phyloP scores from a whole-genome alignment of 2,329 filamentous ascomycete genomes.

The Ascochyta lentis region DNA sequence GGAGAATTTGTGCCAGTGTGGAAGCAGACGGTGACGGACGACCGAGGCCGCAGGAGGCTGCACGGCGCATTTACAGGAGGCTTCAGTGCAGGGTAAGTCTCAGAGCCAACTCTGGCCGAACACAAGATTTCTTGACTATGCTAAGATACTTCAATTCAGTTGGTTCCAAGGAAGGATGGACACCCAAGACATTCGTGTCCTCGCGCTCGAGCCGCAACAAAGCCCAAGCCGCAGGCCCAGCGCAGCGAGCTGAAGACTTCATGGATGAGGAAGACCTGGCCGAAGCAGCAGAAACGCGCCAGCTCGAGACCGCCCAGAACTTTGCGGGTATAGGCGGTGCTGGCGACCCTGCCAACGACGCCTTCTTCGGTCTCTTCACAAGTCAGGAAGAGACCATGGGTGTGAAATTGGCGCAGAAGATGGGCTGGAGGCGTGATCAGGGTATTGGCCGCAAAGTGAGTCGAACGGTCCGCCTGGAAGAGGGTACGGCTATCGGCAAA shows the following conservation, averaged over 20 bases:
- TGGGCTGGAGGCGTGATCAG: slow-evolving; percentile 96
- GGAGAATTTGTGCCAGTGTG: slow-evolving; percentile 93
- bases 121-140: slow-evolving; percentile 46
- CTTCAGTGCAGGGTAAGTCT: slow-evolving; percentile 87
- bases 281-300: slow-evolving; percentile 79
- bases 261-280: slow-evolving; percentile 98
- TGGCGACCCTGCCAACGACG: slow-evolving; percentile 57
- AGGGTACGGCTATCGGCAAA: slow-evolving; percentile 48
- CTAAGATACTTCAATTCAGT: slow-evolving; percentile 95
- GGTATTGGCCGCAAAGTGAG: slow-evolving; percentile 88
- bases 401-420: slow-evolving; percentile 80
- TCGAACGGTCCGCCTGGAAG: slow-evolving; percentile 73
- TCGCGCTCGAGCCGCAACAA: slow-evolving; percentile 81
- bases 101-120: slow-evolving; percentile 24
- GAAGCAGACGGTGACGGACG: slow-evolving; percentile 97
- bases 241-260: slow-evolving; percentile 84
- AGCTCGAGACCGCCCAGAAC: slow-evolving; percentile 72
- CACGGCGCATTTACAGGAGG: slow-evolving; percentile 97
- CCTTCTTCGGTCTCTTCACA: slow-evolving; percentile 75
- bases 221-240: slow-evolving; percentile 64
- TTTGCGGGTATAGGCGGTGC: slow-evolving; percentile 80
- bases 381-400: slow-evolving; percentile 84
- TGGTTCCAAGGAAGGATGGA: slow-evolving; percentile 98
- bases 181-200: slow-evolving; percentile 88
- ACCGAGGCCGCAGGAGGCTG: slow-evolving; percentile 84